Conservation (phyloP, 805 yeast genomes). For the Brettanomyces sp. region DNA sequence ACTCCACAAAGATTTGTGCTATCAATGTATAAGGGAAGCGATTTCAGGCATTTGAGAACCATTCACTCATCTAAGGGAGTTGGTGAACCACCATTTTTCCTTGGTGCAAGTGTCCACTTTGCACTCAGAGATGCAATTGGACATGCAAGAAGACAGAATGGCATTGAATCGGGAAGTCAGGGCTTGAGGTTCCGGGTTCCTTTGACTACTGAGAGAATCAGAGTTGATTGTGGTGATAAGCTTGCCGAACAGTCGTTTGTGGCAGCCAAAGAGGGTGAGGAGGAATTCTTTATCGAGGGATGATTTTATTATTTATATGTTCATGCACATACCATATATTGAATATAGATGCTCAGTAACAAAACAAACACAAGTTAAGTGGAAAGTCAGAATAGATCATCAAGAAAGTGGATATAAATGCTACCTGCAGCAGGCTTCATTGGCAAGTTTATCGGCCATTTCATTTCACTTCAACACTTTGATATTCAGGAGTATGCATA, state of each 20-base stretch:
- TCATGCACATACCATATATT: too few species aligned
- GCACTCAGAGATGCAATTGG: slow-evolving; percentile 35
- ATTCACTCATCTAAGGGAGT: slow-evolving; percentile 37
- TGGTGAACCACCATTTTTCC: slow-evolving; percentile 42
- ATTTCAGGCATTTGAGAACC: slow-evolving; percentile 33
- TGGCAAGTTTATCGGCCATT: slow-evolving; percentile 69
- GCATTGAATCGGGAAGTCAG: slow-evolving; percentile 12
- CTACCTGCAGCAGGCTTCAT: slow-evolving; percentile 35
- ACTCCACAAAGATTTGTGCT: slow-evolving; percentile 37
- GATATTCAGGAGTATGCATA: slow-evolving; percentile 65
- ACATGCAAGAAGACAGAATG: slow-evolving; percentile 25
- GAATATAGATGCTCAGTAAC: too few species aligned
- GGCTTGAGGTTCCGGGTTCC: slow-evolving; percentile 29
- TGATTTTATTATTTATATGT: slow-evolving; percentile 2
- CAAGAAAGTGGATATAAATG: too few species aligned
- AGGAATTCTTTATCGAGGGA: slow-evolving; percentile 28
- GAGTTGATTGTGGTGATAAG: slow-evolving; percentile 30
- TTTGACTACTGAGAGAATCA: slow-evolving; percentile 34
- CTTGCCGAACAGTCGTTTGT: slow-evolving; percentile 23
- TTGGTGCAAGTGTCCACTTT: slow-evolving; percentile 33
- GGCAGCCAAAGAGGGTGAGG: slow-evolving; percentile 23
- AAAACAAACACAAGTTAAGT: too few species aligned
- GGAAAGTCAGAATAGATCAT: too few species aligned
- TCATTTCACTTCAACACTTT: slow-evolving; percentile 65
- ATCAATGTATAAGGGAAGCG: slow-evolving; percentile 30